Percentiles rank a stretch among this genome's conserved stretches.
Evolutionary conservation across 139 green algal species (phyloP).

Genomic region (Chlorella sp.): DNA sequence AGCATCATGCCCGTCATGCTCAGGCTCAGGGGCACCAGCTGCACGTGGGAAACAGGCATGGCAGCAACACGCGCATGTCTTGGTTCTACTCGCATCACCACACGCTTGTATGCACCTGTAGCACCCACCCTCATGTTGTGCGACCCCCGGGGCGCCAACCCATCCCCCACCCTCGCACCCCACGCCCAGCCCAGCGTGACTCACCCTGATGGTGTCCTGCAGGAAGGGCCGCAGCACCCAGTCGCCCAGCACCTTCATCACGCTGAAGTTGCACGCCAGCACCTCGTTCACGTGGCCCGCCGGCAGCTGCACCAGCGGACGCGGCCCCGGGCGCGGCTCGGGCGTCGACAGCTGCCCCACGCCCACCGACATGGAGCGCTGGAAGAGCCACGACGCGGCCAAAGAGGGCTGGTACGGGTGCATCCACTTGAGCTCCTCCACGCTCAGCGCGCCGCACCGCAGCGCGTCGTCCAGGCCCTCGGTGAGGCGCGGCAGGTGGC

Average conservation of each 20-base stretch:
- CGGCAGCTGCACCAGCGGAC: constrained; percentile 16
- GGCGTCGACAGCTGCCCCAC: constrained; percentile 33
- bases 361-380: constrained; percentile 60
- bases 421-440: constrained; percentile 34
- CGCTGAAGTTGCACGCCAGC: constrained; percentile 59
- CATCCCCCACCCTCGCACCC: neutral
- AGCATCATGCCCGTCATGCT: constrained; percentile 51
- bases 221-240: constrained; percentile 42
- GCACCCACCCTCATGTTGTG: neutral
- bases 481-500: constrained; percentile 57
- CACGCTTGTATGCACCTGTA: neutral
- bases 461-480: constrained; percentile 25
- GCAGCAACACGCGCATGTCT: neutral
- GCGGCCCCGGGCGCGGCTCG: neutral
- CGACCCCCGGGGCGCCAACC: neutral
- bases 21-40: constrained; percentile 34
- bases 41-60: constrained; percentile 13
- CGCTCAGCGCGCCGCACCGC: neutral
- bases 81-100: neutral
- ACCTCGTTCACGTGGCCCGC: constrained; percentile 60
- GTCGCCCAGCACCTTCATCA: constrained; percentile 55
- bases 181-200: neutral
- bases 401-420: constrained; percentile 68
- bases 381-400: constrained; percentile 64
- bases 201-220: constrained; percentile 18